phyloP scores from a whole-genome alignment of 2,329 filamentous ascomycete species.

The Pseudocercospora fijiensis region DNA sequence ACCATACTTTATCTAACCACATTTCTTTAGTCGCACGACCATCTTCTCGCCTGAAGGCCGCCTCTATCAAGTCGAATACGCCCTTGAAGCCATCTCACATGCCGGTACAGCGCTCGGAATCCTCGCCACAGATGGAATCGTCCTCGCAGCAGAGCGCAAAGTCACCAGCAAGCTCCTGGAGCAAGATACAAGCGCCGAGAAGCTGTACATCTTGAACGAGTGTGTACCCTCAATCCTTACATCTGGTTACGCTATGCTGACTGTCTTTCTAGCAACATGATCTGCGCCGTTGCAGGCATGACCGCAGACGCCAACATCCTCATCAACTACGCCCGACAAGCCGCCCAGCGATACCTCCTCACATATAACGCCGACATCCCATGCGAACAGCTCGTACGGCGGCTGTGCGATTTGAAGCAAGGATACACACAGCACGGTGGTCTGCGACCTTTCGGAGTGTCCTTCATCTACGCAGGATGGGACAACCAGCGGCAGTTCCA shows the following conservation, averaged over 20 bases:
- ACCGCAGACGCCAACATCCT: slow-evolving; percentile 99
- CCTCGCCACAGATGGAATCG: slow-evolving; percentile 95
- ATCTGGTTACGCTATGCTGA: neutral
- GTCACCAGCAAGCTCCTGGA: slow-evolving; percentile 98
- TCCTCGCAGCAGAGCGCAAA: slow-evolving; percentile 95
- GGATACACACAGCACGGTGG: slow-evolving; percentile 99
- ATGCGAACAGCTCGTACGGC: slow-evolving; percentile 95
- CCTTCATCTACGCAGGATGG: slow-evolving; percentile 99
- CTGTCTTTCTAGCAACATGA: slow-evolving; percentile 79
- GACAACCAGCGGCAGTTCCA: slow-evolving; percentile 96
- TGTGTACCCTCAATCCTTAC: slow-evolving; percentile 48
- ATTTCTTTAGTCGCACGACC: slow-evolving; percentile 61
- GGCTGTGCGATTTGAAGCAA: slow-evolving; percentile 96
- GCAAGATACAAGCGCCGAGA: slow-evolving; percentile 99
- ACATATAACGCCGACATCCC: slow-evolving; percentile 99
- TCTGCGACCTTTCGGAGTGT: slow-evolving; percentile 95
- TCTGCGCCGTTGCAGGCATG: slow-evolving; percentile 98
- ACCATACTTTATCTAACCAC: neutral
- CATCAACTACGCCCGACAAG: slow-evolving; percentile 98
- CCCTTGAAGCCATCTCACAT: slow-evolving; percentile 96
- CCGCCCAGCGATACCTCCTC: slow-evolving; percentile 93
- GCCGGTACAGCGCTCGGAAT: slow-evolving; percentile 96
- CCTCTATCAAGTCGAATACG: slow-evolving; percentile 99
- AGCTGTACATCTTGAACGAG: slow-evolving; percentile 99
- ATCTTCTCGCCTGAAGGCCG: slow-evolving; percentile 99